A percentile compares a stretch with the other conserved stretches of the same genome.
Evolutionary conservation across 306 rosid genomes (phyloP).

Genomic region (Nissolia schottii): DNA sequence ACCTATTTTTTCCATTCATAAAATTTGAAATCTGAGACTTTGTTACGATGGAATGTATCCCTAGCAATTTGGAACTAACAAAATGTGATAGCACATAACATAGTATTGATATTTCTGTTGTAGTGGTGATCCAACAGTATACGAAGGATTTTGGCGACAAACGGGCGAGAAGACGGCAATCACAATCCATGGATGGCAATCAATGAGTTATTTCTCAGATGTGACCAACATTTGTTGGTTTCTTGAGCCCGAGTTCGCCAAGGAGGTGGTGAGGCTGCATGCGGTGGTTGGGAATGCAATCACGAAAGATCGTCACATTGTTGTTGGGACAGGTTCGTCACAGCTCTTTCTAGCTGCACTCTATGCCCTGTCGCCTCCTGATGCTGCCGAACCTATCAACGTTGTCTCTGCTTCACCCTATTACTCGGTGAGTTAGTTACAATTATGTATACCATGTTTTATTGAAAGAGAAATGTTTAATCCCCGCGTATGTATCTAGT

Average conservation of each 20-base stretch:
- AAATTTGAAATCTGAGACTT: no score
- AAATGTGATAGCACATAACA: no score
- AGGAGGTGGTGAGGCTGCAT: constrained; percentile 69
- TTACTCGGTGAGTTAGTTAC: constrained; percentile 57
- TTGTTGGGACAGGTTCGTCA: constrained; percentile 92
- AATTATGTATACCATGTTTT: no score
- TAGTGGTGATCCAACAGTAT: constrained; percentile 87
- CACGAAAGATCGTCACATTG: constrained; percentile 62
- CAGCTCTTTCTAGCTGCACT: constrained; percentile 82
- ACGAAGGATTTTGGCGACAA: constrained; percentile 67
- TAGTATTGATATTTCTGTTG: constrained; percentile 3
- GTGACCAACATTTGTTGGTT: constrained; percentile 73
- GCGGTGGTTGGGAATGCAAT: constrained; percentile 69
- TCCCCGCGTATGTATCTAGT: no score
- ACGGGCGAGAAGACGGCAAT: constrained; percentile 58
- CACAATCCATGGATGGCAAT: constrained; percentile 73
- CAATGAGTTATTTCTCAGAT: constrained; percentile 77
- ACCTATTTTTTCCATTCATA: no score
- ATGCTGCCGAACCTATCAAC: constrained; percentile 50
- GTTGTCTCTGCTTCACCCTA: constrained; percentile 78
- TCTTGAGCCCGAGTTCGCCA: constrained; percentile 62
- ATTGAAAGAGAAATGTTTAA: no score
- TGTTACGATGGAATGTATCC: no score
- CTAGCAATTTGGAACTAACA: no score
- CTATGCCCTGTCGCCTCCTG: constrained; percentile 61